Evolutionary conservation across 306 rosid genomes (phyloP), one percentile per base, ranked within the genome.

Genomic region (Vigna unguiculata): DNA sequence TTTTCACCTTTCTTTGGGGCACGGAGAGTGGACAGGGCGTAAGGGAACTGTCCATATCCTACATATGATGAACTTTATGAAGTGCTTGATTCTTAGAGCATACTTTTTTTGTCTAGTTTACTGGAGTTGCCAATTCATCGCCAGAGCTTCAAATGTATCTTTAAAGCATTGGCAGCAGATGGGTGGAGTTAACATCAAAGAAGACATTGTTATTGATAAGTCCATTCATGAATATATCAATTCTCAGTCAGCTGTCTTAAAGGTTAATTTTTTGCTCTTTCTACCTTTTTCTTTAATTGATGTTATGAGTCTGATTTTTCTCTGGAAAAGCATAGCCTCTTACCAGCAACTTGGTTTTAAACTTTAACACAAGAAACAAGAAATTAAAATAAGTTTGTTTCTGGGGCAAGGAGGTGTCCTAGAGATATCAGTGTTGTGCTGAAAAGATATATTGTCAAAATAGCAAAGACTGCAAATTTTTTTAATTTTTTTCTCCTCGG

Each of bases 91-190:
- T 75, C 57, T 16, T 81, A 46, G 49, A 21, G 12, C 75, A 77
- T 69, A 34, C 59, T 46, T 61, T 68, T 32, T 68, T 81, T 78
- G 80, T 72, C 46, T 84, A 96, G 99, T 92, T 81, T 85, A 87
- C 83, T 96, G 99, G 99, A 96, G 90, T 85, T 96, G 99, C 85
- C 97, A 96, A 83, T 90, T 83, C 81, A 89, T 92, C 30, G 98
- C 90, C 28, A 91, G 86, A 24, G 87, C 96, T 41, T 92, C 99
- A 25, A 96, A 96, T 67, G 85, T 76, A 36, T 96, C 99, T 12
- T 65, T 92, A 83, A 92, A 76, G 85, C 96, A 87, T 83, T 96
- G 99, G 99, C 90, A 89, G 83, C 87, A 77, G 91, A 88, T 89
- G 97, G 97, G 99, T 66, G 99, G 99, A 86, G 88, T 89, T 82